These are phyloP conservation scores for Pichia scutulata DNA, from an alignment of 805 yeast species.

Conservation along the genomic window DNA sequence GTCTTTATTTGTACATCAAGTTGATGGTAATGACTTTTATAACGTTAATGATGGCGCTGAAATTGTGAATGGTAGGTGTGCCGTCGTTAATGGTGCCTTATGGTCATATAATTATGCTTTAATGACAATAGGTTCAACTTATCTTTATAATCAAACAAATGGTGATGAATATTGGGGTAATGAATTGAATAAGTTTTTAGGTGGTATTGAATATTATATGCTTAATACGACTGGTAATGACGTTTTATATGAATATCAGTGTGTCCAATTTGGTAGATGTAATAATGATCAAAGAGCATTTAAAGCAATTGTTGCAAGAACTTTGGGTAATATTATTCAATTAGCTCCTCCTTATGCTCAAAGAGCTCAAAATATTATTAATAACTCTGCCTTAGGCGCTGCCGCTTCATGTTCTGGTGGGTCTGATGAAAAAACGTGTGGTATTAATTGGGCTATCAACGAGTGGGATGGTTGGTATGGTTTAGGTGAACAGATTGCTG, in stretches of 20 bases:
- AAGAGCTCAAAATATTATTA: constrained; percentile 27
- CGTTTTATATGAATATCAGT: constrained; percentile 55
- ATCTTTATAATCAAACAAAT: constrained; percentile 51
- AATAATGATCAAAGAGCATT: constrained; percentile 74
- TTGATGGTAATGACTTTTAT: constrained; percentile 27
- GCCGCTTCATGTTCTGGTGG: constrained; percentile 72
- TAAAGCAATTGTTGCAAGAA: constrained; percentile 32
- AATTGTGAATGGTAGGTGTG: constrained; percentile 40
- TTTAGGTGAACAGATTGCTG: constrained; percentile 72
- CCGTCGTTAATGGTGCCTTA: constrained; percentile 38
- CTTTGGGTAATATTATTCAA: constrained; percentile 14
- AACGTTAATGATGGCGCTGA: constrained; percentile 63
- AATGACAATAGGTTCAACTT: constrained; percentile 61
- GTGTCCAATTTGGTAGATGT: constrained; percentile 44
- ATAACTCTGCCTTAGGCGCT: constrained; percentile 55
- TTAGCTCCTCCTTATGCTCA: constrained; percentile 44
- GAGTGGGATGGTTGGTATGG: constrained; percentile 66
- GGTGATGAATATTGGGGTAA: constrained; percentile 36
- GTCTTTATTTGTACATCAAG: constrained; percentile 37
- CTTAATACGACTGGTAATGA: constrained; percentile 15
- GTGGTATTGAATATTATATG: constrained; percentile 36
- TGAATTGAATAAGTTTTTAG: constrained; percentile 31
- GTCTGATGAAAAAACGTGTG: constrained; percentile 68
- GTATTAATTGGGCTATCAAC: constrained; percentile 50
- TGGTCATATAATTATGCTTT: constrained; percentile 72